Percentiles rank a stretch among this genome's conserved stretches.
These are phyloP conservation scores for Blastobotrys capitulatus DNA, from an alignment of 1,139 yeast genomes.

Conservation along the genomic window DNA sequence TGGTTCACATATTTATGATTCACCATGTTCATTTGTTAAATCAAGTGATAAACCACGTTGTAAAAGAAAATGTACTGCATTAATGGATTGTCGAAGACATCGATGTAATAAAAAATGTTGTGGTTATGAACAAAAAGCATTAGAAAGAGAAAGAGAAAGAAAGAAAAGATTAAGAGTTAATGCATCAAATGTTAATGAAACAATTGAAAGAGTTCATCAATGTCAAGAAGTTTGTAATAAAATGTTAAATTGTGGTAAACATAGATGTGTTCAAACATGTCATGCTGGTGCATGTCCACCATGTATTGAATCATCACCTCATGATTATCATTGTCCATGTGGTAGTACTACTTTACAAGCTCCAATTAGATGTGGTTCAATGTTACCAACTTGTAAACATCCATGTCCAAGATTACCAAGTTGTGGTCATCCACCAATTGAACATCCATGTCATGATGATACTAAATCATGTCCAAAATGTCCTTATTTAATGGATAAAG, in stretches of 20 bases:
- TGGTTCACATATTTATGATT: constrained; percentile 44
- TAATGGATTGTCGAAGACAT: constrained; percentile 78
- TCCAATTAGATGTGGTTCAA: constrained; percentile 86
- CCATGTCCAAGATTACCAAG: constrained; percentile 56
- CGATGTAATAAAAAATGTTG: constrained; percentile 70
- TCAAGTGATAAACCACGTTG: constrained; percentile 56
- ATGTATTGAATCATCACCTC: constrained; percentile 76
- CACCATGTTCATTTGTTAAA: constrained; percentile 58
- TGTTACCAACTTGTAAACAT: constrained; percentile 57
- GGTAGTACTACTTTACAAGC: constrained; percentile 77
- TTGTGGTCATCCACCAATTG: constrained; percentile 75
- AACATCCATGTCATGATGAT: constrained; percentile 71
- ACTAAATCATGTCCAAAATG: constrained; percentile 66
- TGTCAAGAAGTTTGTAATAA: constrained; percentile 70
- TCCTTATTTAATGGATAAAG: constrained; percentile 55
- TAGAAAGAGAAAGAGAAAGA: constrained; percentile 53
- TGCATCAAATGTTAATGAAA: constrained; percentile 32
- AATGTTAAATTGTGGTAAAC: constrained; percentile 64
- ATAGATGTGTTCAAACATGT: constrained; percentile 68
- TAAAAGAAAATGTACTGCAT: constrained; percentile 67
- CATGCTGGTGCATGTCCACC: constrained; percentile 83
- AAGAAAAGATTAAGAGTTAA: constrained; percentile 40
- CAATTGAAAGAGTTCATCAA: constrained; percentile 71
- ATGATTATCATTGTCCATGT: constrained; percentile 79
- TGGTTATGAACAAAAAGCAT: constrained; percentile 56